Conservation (phyloP, 192 early-diverging fungal species). For the Podila horticola region DNA sequence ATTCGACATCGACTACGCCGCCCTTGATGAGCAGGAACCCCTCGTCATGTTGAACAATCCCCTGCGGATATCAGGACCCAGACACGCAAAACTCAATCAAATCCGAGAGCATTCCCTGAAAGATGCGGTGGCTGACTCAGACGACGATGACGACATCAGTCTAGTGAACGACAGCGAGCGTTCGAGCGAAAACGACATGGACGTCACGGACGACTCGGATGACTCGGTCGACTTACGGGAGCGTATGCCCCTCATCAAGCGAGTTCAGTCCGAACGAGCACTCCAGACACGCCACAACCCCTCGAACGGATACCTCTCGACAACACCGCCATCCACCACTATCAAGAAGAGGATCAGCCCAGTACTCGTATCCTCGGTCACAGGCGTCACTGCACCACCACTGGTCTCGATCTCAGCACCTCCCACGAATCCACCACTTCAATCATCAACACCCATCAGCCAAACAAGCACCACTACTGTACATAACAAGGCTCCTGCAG, state of each 20-base stretch:
- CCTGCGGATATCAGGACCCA: not conserved
- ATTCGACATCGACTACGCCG: not conserved
- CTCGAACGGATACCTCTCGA: not conserved
- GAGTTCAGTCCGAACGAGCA: too few relatives aligned
- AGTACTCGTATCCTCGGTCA: not conserved
- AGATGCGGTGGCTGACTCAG: too few relatives aligned
- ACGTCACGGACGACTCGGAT: too few relatives aligned
- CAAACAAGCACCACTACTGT: too few relatives aligned
- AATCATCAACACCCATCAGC: too few relatives aligned
- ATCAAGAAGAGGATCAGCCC: not conserved
- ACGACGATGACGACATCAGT: not conserved
- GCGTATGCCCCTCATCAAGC: too few relatives aligned
- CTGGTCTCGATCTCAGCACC: too few relatives aligned
- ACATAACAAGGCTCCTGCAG: too few relatives aligned
- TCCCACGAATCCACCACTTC: too few relatives aligned
- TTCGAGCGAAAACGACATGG: not conserved
- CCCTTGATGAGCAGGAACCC: not conserved
- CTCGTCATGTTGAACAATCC: not conserved
- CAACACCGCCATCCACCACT: not conserved
- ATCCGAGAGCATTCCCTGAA: not conserved
- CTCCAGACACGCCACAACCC: too few relatives aligned
- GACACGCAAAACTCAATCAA: not conserved
- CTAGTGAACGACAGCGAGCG: not conserved
- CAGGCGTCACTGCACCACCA: too few relatives aligned
- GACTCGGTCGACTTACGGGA: too few relatives aligned